Evolutionary conservation across 352 stramenopile species (phyloP), one percentile per base, ranked within the genome.

Genomic region (Phytophthora foliorum): DNA sequence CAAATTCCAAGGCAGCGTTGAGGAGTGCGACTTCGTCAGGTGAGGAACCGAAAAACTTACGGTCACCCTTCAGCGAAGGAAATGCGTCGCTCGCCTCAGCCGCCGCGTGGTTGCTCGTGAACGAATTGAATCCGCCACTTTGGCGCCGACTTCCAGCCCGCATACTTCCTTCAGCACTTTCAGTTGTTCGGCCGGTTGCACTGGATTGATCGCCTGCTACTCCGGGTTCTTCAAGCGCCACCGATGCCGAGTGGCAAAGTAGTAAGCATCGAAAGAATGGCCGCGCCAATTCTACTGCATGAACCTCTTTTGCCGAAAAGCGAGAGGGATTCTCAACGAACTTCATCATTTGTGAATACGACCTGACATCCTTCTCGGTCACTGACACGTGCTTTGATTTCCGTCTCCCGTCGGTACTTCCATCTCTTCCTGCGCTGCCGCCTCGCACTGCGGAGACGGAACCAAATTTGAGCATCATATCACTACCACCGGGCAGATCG

Each of bases 191-290:
- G 7, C 59, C 44, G 0, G 54, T 67, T 39, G 41, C 25, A 50
- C 69, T 72, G 0, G 60, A 44, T 19, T 70, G 51, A 6, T 61
- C 66, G 1, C 21, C 27, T 17, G 41, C 24, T 16, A 57, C 29
- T 19, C 22, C 29, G 6, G 66, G 64, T 32, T 91, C 81, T 63
- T 91, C 77, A 10, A 92, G 63, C 14, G 75, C 73, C 9, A 91
- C 80, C 0, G 86, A 93, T 0, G 84, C 89, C 0, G 86, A 95
- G 64, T 96, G 89, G 42, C 89, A 96, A 10, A 96, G 74, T 19
- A 95, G 55, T 2, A 96, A 24, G 59, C 86, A 94, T 0, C 89
- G 81, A 46, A 96, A 96, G 44, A 96, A 96, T 11, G 84, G 84
- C 1, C 81, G 75, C 16, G 82, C 84, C 4, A 94, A 52, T 31